phyloP scores from a whole-genome alignment of 768 basidiomycete genomes.

The Phlebiopsis gigantea region DNA sequence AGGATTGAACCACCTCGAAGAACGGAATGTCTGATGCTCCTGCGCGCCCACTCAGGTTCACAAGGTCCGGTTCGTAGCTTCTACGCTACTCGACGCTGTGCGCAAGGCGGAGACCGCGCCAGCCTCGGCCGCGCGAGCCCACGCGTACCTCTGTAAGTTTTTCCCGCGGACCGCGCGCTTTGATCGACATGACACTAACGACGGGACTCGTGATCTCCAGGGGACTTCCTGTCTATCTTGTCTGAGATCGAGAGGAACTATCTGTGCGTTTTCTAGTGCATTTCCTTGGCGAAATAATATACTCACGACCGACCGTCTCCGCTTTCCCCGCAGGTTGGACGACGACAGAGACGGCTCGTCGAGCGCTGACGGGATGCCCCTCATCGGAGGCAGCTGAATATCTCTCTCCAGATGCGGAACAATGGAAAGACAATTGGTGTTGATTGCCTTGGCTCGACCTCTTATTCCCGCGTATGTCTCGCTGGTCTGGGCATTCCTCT shows the following conservation, averaged over 20 bases:
- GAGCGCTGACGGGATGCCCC: constrained; percentile 49
- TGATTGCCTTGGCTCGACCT: neutral
- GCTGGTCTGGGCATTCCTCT: constrained; percentile 4
- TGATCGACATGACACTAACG: neutral
- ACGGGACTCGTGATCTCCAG: constrained; percentile 31
- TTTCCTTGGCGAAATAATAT: constrained; percentile 6
- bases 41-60: constrained; percentile 64
- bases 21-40: neutral
- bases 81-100: constrained; percentile 81
- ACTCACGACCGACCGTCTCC: neutral
- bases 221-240: constrained; percentile 89
- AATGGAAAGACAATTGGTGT: constrained; percentile 7
- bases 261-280: constrained; percentile 47
- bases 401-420: constrained; percentile 1
- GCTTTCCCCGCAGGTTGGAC: constrained; percentile 42
- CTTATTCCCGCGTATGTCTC: neutral
- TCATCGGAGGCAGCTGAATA: constrained; percentile 21
- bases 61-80: constrained; percentile 92
- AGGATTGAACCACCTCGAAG: neutral
- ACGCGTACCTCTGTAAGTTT: constrained; percentile 76
- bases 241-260: constrained; percentile 92
- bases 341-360: constrained; percentile 64
- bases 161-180: constrained; percentile 6
- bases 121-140: constrained; percentile 76
- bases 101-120: constrained; percentile 76